Base-by-base conservation (phyloP, 108 stramenopile genomes). In the Cyclotella baltica region DNA sequence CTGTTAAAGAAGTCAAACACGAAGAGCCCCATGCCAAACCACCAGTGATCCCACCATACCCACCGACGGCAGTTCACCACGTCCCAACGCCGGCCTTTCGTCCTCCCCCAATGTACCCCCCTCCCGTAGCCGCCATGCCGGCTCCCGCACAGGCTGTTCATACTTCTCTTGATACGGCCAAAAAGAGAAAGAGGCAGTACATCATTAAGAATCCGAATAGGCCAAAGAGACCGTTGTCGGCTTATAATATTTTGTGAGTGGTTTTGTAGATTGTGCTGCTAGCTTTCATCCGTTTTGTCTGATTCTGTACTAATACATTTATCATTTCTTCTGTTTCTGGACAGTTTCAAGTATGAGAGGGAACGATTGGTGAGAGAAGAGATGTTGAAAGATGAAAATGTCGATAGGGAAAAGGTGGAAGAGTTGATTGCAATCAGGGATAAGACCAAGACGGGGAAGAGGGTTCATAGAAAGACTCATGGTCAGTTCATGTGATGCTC, bases 231-330 rank as follows among this genome's bases (percentile, higher is more conserved):
- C 75, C 75, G 52, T 48, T 76, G 10, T 31, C 28, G 11, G 65
- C 75, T 5, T 76, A 76, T 30, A 76, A 76, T 59, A 20, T 76
- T 3, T 76, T 76, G n/a, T n/a, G n/a, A n/a, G n/a, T n/a, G n/a
- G n/a, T n/a, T n/a, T n/a, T n/a, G n/a, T n/a, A n/a, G n/a, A n/a
- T n/a, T n/a, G n/a, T n/a, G n/a, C n/a, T n/a, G n/a, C n/a, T n/a
- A n/a, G n/a, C n/a, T n/a, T n/a, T n/a, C n/a, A n/a, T n/a, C n/a
- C n/a, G n/a, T n/a, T n/a, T n/a, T n/a, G n/a, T n/a, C n/a, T n/a
- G n/a, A n/a, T n/a, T n/a, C n/a, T n/a, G n/a, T n/a, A n/a, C n/a
- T n/a, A n/a, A n/a, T n/a, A n/a, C n/a, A n/a, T n/a, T n/a, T n/a
- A n/a, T n/a, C n/a, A n/a, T n/a, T n/a, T n/a, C n/a, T n/a, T n/a